phyloP scores from a whole-genome alignment of 768 basidiomycete species.

The Grammothele lineata region DNA sequence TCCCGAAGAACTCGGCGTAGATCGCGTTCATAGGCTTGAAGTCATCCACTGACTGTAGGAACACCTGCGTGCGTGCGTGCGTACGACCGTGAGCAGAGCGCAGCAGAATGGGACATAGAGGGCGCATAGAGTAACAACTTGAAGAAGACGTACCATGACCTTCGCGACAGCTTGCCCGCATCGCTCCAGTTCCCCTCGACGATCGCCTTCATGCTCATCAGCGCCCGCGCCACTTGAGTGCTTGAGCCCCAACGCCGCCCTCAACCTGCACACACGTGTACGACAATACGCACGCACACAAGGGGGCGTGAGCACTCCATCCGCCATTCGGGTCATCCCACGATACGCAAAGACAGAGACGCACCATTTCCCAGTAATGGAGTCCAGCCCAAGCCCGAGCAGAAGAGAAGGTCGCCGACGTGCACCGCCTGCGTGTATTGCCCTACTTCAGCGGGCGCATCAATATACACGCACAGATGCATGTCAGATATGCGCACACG shows the following conservation, averaged over 20 bases:
- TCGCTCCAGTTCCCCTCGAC: conserved; percentile 80
- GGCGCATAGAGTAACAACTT: too few species aligned
- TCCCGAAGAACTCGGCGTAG: conserved; percentile 82
- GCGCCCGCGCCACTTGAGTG: conserved; percentile 76
- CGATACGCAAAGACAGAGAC: too few species aligned
- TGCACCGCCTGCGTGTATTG: conserved; percentile 90
- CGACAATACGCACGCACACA: too few species aligned
- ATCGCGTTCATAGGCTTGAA: conserved; percentile 79
- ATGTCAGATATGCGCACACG: too few species aligned
- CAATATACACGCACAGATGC: too few species aligned
- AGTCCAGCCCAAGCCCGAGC: conserved; percentile 85
- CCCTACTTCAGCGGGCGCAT: conserved; percentile 74
- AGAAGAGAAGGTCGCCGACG: conserved; percentile 79
- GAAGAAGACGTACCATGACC: conserved; percentile 80
- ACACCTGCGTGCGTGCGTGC: conserved; percentile 52
- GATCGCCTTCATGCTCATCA: conserved; percentile 82
- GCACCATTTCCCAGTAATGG: conserved; percentile 62
- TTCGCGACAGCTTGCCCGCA: conserved; percentile 81
- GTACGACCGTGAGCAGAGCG: neutral
- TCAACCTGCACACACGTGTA: conserved; percentile 23
- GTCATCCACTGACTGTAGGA: conserved; percentile 90
- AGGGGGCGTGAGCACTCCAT: conserved; percentile 41
- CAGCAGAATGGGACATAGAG: too few species aligned
- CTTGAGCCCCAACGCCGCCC: conserved; percentile 76
- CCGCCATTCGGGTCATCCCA: too few species aligned